These are phyloP conservation scores for Trichophyton verrucosum DNA, from an alignment of 2,329 filamentous ascomycete genomes.

Conservation along the genomic window DNA sequence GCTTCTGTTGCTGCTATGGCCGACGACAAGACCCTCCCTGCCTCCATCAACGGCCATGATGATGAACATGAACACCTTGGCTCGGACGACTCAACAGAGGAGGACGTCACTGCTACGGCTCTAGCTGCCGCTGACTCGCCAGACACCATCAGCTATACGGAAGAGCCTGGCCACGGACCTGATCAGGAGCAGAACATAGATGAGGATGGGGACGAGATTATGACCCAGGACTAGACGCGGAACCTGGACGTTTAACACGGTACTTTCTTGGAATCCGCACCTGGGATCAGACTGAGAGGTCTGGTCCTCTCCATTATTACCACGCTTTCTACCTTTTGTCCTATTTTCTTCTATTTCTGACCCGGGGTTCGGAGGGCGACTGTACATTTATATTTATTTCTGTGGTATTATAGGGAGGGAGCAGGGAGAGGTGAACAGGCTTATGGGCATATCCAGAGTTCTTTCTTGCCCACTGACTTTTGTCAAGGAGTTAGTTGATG, in stretches of 20 bases:
- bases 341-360: not conserved
- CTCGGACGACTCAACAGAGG: conserved; percentile 9
- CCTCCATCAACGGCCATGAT: not conserved
- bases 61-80: not conserved
- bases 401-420: not conserved
- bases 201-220: conserved; percentile 9
- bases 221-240: conserved; percentile 6
- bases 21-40: not conserved
- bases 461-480: not conserved
- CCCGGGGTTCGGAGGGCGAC: not conserved
- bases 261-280: not conserved
- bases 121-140: conserved; percentile 5
- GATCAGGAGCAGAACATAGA: conserved; percentile 1
- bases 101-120: conserved; percentile 8
- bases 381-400: conserved; percentile 2
- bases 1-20: not conserved
- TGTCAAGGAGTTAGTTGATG: too few species aligned
- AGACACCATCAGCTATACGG: not conserved
- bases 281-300: not conserved
- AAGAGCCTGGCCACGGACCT: not conserved
- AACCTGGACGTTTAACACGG: too few species aligned
- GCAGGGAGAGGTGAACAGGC: not conserved
- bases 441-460: not conserved
- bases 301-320: not conserved
- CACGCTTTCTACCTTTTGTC: not conserved